phyloP scores from a whole-genome alignment of 345 rosid genomes.

The Eutrema yunnanense region DNA sequence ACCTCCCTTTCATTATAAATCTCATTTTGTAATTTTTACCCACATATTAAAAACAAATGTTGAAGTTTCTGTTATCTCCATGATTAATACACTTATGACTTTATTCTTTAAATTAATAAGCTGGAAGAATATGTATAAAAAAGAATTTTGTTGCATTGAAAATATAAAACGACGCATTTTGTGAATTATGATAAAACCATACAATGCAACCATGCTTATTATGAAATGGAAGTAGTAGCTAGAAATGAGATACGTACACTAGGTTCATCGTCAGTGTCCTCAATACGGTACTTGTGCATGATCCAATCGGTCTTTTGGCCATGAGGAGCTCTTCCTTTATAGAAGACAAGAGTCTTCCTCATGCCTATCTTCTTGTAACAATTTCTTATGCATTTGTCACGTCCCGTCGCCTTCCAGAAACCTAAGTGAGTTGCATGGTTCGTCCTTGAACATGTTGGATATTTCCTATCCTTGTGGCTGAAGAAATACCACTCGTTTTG shows the following conservation, averaged over 20 bases:
- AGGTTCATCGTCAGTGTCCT: conserved; percentile 58
- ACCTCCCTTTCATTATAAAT: no score
- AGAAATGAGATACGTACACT: conserved; percentile 34
- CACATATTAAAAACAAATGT: no score
- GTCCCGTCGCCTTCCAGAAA: conserved; percentile 94
- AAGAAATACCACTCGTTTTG: conserved; percentile 95
- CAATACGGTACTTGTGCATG: conserved; percentile 92
- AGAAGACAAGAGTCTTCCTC: conserved; percentile 94
- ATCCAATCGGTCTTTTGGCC: conserved; percentile 96
- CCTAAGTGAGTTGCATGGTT: conserved; percentile 87
- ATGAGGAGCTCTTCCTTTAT: conserved; percentile 89
- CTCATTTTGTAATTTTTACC: no score
- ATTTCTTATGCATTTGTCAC: conserved; percentile 82
- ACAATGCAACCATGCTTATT: no score
- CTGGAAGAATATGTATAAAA: no score
- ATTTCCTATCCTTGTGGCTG: conserved; percentile 89
- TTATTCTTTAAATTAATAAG: no score
- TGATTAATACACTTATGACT: no score
- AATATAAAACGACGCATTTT: not conserved
- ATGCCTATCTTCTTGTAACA: conserved; percentile 77
- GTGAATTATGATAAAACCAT: no score
- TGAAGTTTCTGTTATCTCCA: no score
- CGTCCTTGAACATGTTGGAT: conserved; percentile 90
- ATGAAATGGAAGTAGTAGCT: no score
- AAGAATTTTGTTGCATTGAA: no score